Evolutionary conservation across 2,329 filamentous ascomycete genomes (phyloP).

Genomic region (Cercospora zeae-maydis): DNA sequence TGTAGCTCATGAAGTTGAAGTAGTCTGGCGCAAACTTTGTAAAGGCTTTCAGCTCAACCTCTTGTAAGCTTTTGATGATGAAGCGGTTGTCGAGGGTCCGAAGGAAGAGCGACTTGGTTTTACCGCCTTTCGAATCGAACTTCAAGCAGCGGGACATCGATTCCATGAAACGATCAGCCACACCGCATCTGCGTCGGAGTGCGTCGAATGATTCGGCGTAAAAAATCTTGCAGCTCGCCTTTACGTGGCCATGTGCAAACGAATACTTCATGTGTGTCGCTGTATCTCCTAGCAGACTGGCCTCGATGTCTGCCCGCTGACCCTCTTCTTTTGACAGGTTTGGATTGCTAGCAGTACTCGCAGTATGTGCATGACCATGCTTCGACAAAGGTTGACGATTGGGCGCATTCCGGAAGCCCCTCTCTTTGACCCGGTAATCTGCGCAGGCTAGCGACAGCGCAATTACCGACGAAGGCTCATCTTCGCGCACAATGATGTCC

Average conservation of each 20-base stretch:
- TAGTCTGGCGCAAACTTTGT: constrained; percentile 94
- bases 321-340: constrained; percentile 42
- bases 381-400: constrained; percentile 26
- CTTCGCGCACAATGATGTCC: constrained; percentile 93
- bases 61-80: constrained; percentile 84
- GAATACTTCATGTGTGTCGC: constrained; percentile 95
- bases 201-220: constrained; percentile 98
- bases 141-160: constrained; percentile 92
- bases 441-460: constrained; percentile 85
- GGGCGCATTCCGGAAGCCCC: constrained; percentile 54
- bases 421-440: constrained; percentile 79
- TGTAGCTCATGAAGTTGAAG: constrained; percentile 95
- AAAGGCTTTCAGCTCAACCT: constrained; percentile 90
- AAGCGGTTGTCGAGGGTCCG: constrained; percentile 95
- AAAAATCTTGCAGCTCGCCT: constrained; percentile 97
- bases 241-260: constrained; percentile 88
- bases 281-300: constrained; percentile 75
- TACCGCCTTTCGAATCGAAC: constrained; percentile 97
- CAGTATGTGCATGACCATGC: constrained; percentile 29
- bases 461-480: constrained; percentile 94
- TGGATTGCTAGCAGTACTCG: constrained; percentile 21
- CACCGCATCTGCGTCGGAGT: constrained; percentile 84
- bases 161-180: constrained; percentile 90
- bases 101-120: constrained; percentile 94
- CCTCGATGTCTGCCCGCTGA: constrained; percentile 71